Evolutionary conservation across 306 rosid genomes (phyloP).

Genomic region (Citrullus colocynthis): DNA sequence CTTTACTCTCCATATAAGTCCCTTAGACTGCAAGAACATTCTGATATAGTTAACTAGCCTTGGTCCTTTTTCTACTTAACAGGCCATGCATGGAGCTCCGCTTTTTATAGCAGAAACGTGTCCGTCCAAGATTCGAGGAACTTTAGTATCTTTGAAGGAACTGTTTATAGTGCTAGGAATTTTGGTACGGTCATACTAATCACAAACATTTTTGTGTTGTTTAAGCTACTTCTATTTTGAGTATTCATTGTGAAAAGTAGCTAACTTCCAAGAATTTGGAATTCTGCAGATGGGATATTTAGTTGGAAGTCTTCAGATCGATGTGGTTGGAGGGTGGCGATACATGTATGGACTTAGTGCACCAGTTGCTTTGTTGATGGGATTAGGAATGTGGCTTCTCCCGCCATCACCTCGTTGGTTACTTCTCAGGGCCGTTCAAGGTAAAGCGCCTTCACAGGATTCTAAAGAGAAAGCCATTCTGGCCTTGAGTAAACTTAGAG

Average conservation of each 20-base stretch:
- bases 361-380: conserved; percentile 80
- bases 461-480: conserved; percentile 54
- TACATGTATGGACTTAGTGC: conserved; percentile 84
- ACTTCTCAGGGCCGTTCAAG: conserved; percentile 94
- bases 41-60: background rate
- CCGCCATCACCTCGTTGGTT: conserved; percentile 94
- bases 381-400: conserved; percentile 69
- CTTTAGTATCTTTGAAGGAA: conserved; percentile 85
- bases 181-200: conserved; percentile 39
- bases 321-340: conserved; percentile 82
- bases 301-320: conserved; percentile 79
- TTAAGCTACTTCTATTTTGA: conserved; percentile 2
- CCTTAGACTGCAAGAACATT: background rate
- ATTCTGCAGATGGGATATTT: conserved; percentile 70
- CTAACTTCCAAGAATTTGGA: conserved; percentile 12
- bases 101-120: conserved; percentile 93
- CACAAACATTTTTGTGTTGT: background rate
- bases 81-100: conserved; percentile 99
- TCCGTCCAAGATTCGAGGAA: conserved; percentile 90
- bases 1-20: background rate
- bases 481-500: conserved; percentile 68
- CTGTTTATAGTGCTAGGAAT: conserved; percentile 94
- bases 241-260: conserved; percentile 6
- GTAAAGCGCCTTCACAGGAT: conserved; percentile 60
- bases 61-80: conserved; percentile 19